These are phyloP conservation scores for Gossypium schwendimanii DNA, from an alignment of 441 rosid species.

Conservation along the genomic window DNA sequence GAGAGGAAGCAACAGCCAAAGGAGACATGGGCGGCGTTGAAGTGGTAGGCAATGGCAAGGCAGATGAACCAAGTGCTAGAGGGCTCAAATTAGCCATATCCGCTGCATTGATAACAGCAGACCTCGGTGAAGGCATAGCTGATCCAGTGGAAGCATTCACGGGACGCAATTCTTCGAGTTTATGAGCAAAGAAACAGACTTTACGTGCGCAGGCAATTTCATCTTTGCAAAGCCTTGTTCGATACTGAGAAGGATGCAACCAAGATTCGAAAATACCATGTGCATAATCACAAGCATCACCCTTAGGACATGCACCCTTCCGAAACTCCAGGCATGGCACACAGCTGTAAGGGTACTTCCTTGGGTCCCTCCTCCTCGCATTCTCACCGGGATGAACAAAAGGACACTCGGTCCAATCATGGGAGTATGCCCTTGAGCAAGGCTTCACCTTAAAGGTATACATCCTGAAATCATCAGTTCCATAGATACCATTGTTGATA, in stretches of 20 bases:
- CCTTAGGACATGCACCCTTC: slow-evolving; percentile 76
- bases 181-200: slow-evolving; percentile 95
- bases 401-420: slow-evolving; percentile 97
- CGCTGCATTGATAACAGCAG: slow-evolving; percentile 20
- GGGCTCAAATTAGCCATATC: slow-evolving; percentile 59
- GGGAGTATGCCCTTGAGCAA: slow-evolving; percentile 93
- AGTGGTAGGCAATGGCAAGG: slow-evolving; percentile 43
- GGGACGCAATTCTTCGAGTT: slow-evolving; percentile 70
- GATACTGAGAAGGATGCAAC: slow-evolving; percentile 89
- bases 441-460: slow-evolving; percentile 83
- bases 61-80: slow-evolving; percentile 40
- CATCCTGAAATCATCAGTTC: slow-evolving; percentile 90
- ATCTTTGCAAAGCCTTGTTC: slow-evolving; percentile 90
- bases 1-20: slow-evolving; percentile 56
- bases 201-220: slow-evolving; percentile 72
- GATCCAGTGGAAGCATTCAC: slow-evolving; percentile 84
- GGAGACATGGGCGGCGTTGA: slow-evolving; percentile 80
- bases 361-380: slow-evolving; percentile 91
- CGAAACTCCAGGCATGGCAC: slow-evolving; percentile 97
- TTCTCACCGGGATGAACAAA: slow-evolving; percentile 96
- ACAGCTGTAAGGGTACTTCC: slow-evolving; percentile 82
- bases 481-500: slow-evolving; percentile 73
- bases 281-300: slow-evolving; percentile 81
- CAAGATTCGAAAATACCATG: slow-evolving; percentile 94
- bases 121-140: slow-evolving; percentile 34